These are phyloP conservation scores for Fusarium duplospermum DNA, from an alignment of 2,329 filamentous ascomycete genomes.

Conservation along the genomic window DNA sequence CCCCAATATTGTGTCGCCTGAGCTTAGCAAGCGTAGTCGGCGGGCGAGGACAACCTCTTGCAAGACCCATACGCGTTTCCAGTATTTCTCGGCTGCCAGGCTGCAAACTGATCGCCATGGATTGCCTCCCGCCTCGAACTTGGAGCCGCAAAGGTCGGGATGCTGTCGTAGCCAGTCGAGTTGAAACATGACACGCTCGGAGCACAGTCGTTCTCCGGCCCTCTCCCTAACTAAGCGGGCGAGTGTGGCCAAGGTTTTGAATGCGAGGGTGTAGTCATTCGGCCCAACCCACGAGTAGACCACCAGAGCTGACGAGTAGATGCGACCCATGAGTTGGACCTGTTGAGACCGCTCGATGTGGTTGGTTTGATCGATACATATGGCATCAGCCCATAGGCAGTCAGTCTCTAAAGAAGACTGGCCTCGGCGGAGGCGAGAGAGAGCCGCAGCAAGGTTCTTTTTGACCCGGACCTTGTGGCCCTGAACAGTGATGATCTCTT, in stretches of 20 bases:
- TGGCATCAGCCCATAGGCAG: not conserved
- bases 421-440: not conserved
- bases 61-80: not conserved
- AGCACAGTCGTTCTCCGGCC: not conserved
- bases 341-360: not conserved
- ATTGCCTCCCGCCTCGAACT: not conserved
- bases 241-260: not conserved
- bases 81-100: not conserved
- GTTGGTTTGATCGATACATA: not conserved
- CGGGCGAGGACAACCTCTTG: not conserved
- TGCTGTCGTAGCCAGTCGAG: not conserved
- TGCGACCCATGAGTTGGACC: not conserved
- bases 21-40: not conserved
- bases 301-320: not conserved
- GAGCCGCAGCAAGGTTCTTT: not conserved
- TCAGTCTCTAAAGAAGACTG: not conserved
- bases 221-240: not conserved
- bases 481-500: not conserved
- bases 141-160: not conserved
- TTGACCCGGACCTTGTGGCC: not conserved
- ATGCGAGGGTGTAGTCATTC: not conserved
- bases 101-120: not conserved
- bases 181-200: not conserved
- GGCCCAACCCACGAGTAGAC: not conserved
- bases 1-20: not conserved